phyloP scores from a whole-genome alignment of 306 rosid species.

The Crataegus laevigata region DNA sequence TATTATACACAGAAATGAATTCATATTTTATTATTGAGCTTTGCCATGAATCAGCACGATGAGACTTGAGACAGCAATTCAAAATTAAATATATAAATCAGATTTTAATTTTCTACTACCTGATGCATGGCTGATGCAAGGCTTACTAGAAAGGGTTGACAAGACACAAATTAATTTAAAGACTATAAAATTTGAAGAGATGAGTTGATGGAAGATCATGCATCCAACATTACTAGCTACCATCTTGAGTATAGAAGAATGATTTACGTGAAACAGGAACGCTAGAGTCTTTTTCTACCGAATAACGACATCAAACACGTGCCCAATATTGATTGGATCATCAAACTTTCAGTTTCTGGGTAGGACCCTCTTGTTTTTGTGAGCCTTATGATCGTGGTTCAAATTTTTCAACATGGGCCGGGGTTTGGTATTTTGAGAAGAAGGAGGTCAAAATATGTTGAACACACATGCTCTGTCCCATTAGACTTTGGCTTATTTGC shows the following conservation, averaged over 20 bases:
- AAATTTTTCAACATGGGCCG: conserved; percentile 23
- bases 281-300: too few species aligned
- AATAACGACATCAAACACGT: background rate
- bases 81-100: background rate
- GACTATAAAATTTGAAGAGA: background rate
- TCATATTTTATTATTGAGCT: conserved; percentile 25
- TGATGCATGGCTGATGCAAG: background rate
- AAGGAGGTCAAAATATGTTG: conserved; percentile 5
- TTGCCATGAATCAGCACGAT: background rate
- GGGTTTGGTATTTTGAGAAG: conserved; percentile 39
- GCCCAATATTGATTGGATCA: background rate
- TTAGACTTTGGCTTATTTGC: background rate
- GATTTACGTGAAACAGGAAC: background rate
- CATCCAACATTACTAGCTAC: background rate
- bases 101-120: background rate
- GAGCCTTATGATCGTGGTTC: background rate
- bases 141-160: conserved; percentile 40
- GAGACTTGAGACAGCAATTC: conserved; percentile 10
- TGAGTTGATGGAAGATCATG: background rate
- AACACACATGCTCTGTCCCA: background rate
- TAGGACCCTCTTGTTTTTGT: background rate
- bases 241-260: too few species aligned
- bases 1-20: background rate
- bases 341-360: background rate
- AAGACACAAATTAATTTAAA: background rate